Percentiles rank a stretch among this genome's conserved stretches.
Conservation (phyloP, 495 filamentous ascomycete species). For the Xylaria venustula region DNA sequence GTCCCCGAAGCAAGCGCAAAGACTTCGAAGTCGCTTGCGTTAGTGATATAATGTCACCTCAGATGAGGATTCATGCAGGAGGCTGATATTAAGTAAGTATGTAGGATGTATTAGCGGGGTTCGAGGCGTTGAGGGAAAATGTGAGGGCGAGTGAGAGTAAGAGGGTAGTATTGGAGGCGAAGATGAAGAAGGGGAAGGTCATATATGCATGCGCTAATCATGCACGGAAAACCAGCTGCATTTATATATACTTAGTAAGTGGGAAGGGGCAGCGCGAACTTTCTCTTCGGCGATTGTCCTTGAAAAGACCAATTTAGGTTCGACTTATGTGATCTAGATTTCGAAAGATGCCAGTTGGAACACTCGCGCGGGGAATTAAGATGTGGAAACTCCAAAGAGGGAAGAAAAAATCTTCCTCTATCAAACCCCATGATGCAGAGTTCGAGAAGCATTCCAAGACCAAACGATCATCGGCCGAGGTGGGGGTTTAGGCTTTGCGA, state of each 20-base stretch:
- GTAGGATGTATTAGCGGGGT: not conserved
- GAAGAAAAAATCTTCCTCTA: too few species aligned
- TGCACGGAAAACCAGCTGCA: conserved; percentile 3
- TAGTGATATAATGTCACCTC: conserved; percentile 1
- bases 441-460: not conserved
- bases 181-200: not conserved
- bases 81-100: not conserved
- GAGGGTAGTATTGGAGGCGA: not conserved
- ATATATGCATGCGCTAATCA: not conserved
- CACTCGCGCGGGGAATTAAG: too few species aligned
- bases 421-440: too few species aligned
- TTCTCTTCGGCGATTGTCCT: too few species aligned
- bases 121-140: conserved; percentile 1
- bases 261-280: not conserved
- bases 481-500: conserved; percentile 6
- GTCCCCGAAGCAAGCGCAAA: conserved; percentile 57
- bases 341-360: too few species aligned
- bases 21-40: conserved; percentile 57
- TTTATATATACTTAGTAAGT: not conserved
- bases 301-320: too few species aligned
- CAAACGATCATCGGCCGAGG: conserved; percentile 1
- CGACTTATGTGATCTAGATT: too few species aligned
- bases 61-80: not conserved
- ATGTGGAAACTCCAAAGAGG: too few species aligned
- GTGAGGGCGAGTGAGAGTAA: not conserved